A percentile compares a stretch with the other conserved stretches of the same genome.
Evolutionary conservation across 441 rosid species (phyloP).

Genomic region (Syzygium syzygioides): DNA sequence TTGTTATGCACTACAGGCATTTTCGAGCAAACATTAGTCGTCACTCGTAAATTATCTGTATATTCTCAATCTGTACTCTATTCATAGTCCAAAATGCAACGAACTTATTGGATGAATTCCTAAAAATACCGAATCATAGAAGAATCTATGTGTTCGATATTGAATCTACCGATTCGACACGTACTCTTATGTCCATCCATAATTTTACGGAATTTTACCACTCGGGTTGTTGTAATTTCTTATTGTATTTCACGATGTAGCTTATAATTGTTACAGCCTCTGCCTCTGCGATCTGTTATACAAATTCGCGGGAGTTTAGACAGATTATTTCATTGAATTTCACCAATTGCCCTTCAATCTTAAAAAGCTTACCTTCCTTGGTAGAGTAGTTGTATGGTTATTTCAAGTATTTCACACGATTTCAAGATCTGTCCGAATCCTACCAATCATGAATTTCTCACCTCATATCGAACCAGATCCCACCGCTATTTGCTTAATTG

Average conservation of each 20-base stretch:
- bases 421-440: neutral
- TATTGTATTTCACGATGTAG: neutral
- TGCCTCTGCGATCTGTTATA: neutral
- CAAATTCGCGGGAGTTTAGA: neutral
- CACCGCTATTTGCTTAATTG: too few relatives aligned
- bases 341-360: neutral
- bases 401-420: neutral
- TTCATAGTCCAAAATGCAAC: neutral
- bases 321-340: neutral
- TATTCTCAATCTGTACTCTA: neutral
- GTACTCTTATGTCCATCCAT: neutral
- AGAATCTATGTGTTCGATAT: neutral
- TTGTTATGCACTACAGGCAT: neutral
- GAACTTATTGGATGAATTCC: neutral
- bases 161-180: rapidly evolving
- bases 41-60: neutral
- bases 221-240: neutral
- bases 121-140: neutral
- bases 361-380: rapidly evolving
- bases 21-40: neutral
- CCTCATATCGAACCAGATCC: neutral
- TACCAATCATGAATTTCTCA: neutral
- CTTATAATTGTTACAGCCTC: neutral
- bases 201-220: neutral
- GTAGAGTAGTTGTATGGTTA: neutral